phyloP scores from a whole-genome alignment of 1,139 yeast species.

The Geotrichum klebahnii region DNA sequence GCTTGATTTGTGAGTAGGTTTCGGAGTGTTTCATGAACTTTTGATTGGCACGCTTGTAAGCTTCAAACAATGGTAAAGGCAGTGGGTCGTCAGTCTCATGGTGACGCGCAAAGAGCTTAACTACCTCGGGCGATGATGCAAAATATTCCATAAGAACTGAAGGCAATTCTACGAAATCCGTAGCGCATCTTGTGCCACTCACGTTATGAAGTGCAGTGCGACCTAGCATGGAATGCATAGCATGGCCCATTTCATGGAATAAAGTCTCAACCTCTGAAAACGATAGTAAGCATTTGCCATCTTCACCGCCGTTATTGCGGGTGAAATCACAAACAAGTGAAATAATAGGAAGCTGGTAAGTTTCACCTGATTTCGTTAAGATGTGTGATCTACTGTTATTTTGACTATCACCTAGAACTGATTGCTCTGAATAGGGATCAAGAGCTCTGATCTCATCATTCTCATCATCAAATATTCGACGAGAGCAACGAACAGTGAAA shows the following conservation, averaged over 20 bases:
- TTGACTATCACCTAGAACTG: conserved; percentile 6
- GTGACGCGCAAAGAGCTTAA: conserved; percentile 70
- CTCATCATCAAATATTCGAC: conserved; percentile 58
- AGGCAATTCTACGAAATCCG: conserved; percentile 95
- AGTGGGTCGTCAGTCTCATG: conserved; percentile 63
- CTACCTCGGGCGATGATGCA: conserved; percentile 74
- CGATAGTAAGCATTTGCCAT: conserved; percentile 49
- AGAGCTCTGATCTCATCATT: conserved; percentile 28
- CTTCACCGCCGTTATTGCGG: conserved; percentile 11
- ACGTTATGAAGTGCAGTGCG: conserved; percentile 84
- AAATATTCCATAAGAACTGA: conserved; percentile 93
- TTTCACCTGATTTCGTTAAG: conserved; percentile 40
- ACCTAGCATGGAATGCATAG: conserved; percentile 96
- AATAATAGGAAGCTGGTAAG: conserved; percentile 80
- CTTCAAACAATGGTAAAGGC: conserved; percentile 37
- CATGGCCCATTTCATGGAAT: conserved; percentile 99
- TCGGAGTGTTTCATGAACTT: conserved; percentile 64
- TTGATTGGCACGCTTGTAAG: conserved; percentile 46
- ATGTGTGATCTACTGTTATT: conserved; percentile 29
- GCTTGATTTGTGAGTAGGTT: conserved; percentile 78
- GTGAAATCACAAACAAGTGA: conserved; percentile 83
- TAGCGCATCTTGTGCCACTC: conserved; percentile 90
- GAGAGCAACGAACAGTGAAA: conserved; percentile 92
- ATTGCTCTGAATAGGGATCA: conserved; percentile 21
- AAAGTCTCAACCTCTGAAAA: conserved; percentile 84